Evolutionary conservation across 495 filamentous ascomycete species (phyloP), one percentile per base, ranked within the genome.

Genomic region (Thermochaetoides thermophila): DNA sequence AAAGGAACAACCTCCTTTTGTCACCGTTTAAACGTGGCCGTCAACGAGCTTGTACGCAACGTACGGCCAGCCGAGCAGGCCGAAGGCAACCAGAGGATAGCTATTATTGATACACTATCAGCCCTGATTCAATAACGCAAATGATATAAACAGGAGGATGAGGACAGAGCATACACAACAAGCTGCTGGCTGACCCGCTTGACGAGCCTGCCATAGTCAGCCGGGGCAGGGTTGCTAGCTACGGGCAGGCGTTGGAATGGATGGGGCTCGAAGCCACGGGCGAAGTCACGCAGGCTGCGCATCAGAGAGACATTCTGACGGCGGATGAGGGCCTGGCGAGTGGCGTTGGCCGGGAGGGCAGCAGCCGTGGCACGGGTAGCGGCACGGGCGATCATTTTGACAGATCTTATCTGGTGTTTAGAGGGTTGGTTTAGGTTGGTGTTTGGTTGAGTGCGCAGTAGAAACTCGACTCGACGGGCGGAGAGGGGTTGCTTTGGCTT

Each of bases 221-320:
- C 45, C 2, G 35, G 16, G 7, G 40, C 37, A 11, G 48, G 15
- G 21, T 28, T 38, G 29, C 17, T 34, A 8, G 43, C 17, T 2
- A 44, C 38, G 25, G 52, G 52, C 17, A 54, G 42, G 10, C 52
- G 50, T 42, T 52, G 45, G 35, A 52, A 53, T 17, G 52, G 52
- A 26, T 56, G 52, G 13, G 51, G 13, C 50, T 56, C 52, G 31
- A 56, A 40, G 28, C 34, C 31, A 26, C 46, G 48, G 20, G 47
- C 49, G 17, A 50, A 46, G 26, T 16, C 17, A 23, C 52, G 52
- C 33, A 56, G 38, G 22, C 29, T 37, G 31, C 39, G 33, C 28
- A 49, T 29, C 20, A 52, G 32, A 30, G 50, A 54, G 45, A 54
- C 49, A 1, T 50, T 31, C 4, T 15, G 31, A 4, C 13, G 31